Evolutionary conservation across 2,329 filamentous ascomycete genomes (phyloP), one percentile per base, ranked within the genome.

Genomic region (Blastomyces silverae): DNA sequence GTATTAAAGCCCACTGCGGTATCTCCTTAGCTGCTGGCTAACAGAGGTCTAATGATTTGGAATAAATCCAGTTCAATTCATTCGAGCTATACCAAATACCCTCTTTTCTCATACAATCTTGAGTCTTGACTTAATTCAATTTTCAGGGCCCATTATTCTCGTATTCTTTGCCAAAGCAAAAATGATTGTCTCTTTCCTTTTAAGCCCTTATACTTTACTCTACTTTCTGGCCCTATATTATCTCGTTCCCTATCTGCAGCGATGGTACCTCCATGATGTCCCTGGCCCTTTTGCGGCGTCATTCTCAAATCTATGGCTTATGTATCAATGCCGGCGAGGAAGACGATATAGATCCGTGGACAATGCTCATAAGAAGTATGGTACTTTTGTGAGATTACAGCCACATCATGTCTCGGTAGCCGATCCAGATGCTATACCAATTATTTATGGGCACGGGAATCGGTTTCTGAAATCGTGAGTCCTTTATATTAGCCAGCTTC

Each of bases 371-470:
- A 84, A 89, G 79, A 88, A 87, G 71, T 80, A 89, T 55, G 92
- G 92, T 3, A 87, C 87, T n/a, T 77, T 96, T 1, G 87, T 96
- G 28, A 84, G 92, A 46, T 89, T 96, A 68, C 89, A 91, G 72
- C 92, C 92, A 0, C 86, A 92, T 71, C 92, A 96, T 71, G 83
- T 96, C 70, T 92, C 89, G 64, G 81, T 97, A 64, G 90, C 89
- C 63, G 90, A 95, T 72, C 87, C 89, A 37, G 83, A 83, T n/a
- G 91, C 90, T 1, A 92, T 96, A 63, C 82, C 83, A 17, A 77
- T 82, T 50, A 85, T 96, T 64, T 96, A 96, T 70, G 91, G 91
- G 4, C 89, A 91, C 70, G 87, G 88, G 8, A 91, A 90, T 71
- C 89, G 88, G 0, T 89, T 90, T 70, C 72, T 90, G 65, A 91